phyloP scores from a whole-genome alignment of 2,329 filamentous ascomycete genomes.

The Ophiostoma montium region DNA sequence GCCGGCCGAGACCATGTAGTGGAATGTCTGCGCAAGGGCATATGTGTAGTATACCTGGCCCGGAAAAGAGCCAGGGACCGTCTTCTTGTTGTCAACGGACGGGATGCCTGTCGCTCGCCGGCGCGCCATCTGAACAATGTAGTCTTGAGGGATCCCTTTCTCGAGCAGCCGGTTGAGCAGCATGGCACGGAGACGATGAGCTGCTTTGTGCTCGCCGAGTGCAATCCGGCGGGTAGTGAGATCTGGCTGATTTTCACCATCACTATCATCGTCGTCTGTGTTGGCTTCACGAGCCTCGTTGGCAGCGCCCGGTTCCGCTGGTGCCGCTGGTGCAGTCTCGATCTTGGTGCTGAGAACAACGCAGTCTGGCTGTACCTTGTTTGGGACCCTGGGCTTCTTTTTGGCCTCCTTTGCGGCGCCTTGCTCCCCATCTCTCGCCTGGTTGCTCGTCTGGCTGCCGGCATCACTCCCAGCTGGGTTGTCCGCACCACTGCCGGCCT shows the following conservation, averaged over 20 bases:
- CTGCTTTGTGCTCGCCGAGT: background rate
- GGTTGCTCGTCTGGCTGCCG: background rate
- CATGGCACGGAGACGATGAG: background rate
- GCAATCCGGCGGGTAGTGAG: background rate
- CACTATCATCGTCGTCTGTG: background rate
- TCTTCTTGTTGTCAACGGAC: background rate
- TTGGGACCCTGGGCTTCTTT: background rate
- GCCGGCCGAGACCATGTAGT: constrained; percentile 9
- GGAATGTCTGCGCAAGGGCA: constrained; percentile 3
- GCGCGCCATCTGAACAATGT: background rate
- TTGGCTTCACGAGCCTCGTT: background rate
- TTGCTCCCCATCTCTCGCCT: background rate
- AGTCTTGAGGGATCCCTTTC: background rate
- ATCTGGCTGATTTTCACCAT: background rate
- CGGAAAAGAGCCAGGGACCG: background rate
- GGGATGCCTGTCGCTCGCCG: background rate
- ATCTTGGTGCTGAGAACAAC: background rate
- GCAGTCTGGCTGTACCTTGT: background rate
- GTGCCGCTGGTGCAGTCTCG: background rate
- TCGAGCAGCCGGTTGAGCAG: background rate
- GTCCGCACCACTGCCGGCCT: background rate
- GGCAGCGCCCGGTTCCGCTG: background rate
- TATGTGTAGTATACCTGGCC: background rate
- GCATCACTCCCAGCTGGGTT: background rate
- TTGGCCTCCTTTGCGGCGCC: background rate